phyloP scores from a whole-genome alignment of 192 early-diverging fungal genomes.

The Mortierella hygrophila region DNA sequence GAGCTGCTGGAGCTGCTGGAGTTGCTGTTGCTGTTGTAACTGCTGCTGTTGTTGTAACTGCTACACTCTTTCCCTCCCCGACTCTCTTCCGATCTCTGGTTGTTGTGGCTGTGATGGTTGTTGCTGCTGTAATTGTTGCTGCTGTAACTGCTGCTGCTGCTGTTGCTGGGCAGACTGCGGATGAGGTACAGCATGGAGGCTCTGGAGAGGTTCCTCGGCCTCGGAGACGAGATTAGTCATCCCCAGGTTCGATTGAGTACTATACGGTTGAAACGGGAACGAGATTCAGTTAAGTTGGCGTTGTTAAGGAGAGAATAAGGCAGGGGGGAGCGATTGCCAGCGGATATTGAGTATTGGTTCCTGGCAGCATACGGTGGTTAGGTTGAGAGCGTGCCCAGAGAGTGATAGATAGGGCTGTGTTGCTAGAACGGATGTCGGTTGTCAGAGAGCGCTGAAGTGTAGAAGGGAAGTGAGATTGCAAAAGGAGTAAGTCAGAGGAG shows the following conservation, averaged over 20 bases:
- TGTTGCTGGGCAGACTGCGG: background rate
- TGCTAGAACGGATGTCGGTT: too few species aligned
- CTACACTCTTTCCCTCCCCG: too few species aligned
- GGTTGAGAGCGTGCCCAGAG: too few species aligned
- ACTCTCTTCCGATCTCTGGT: too few species aligned
- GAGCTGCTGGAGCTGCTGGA: constrained; percentile 5
- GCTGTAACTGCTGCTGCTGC: constrained; percentile 8
- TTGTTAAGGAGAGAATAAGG: background rate
- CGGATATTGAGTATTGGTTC: too few species aligned
- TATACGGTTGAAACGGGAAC: background rate
- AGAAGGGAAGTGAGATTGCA: too few species aligned
- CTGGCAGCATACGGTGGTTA: too few species aligned
- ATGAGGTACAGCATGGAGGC: constrained; percentile 2
- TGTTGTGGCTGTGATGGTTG: background rate
- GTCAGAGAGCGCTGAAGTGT: background rate
- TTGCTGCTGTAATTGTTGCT: constrained; percentile 7
- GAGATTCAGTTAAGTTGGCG: background rate
- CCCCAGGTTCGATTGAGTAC: background rate
- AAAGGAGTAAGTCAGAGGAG: too few species aligned
- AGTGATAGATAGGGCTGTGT: too few species aligned
- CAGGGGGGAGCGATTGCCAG: too few species aligned
- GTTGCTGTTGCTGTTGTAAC: constrained; percentile 8
- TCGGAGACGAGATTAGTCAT: constrained; percentile 7
- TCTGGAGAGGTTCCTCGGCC: constrained; percentile 6
- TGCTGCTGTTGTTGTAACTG: constrained; percentile 4